A percentile compares a stretch with the other conserved stretches of the same genome.
Evolutionary conservation across 1,284 basidiomycete genomes (phyloP).

Genomic region (Agroathelia rolfsii): DNA sequence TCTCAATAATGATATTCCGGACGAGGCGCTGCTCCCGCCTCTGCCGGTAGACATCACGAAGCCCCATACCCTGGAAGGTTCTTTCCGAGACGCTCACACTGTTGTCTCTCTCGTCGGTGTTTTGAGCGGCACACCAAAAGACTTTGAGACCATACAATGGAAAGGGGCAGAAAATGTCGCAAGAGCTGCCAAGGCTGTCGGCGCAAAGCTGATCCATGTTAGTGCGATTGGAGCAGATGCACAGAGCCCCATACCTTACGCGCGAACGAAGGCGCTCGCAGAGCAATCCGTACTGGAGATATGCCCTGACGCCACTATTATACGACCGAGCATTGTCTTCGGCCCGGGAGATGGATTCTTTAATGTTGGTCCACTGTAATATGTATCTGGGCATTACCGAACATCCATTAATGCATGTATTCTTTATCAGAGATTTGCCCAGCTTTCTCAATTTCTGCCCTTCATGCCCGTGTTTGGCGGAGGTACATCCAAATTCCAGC

Average conservation of each 20-base stretch:
- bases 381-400: conserved; percentile 11
- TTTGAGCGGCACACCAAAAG: conserved; percentile 40
- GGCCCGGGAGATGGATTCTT: conserved; percentile 69
- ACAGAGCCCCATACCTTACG: conserved; percentile 38
- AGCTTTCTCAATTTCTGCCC: conserved; percentile 46
- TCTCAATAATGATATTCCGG: conserved; percentile 18
- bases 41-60: conserved; percentile 45
- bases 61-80: conserved; percentile 30
- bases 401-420: conserved; percentile 2
- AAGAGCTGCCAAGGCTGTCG: conserved; percentile 29
- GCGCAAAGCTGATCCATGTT: conserved; percentile 50
- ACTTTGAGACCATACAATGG: conserved; percentile 54
- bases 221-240: conserved; percentile 52
- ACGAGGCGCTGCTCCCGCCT: conserved; percentile 31
- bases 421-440: conserved; percentile 44
- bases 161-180: conserved; percentile 59
- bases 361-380: conserved; percentile 31
- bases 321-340: conserved; percentile 63
- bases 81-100: conserved; percentile 41
- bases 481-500: conserved; percentile 57
- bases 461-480: conserved; percentile 66
- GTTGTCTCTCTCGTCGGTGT: conserved; percentile 60
- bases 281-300: conserved; percentile 39
- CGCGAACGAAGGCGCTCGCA: conserved; percentile 53
- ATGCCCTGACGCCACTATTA: conserved; percentile 47